phyloP scores from a whole-genome alignment of 306 rosid genomes.

The Acmispon strigosus region DNA sequence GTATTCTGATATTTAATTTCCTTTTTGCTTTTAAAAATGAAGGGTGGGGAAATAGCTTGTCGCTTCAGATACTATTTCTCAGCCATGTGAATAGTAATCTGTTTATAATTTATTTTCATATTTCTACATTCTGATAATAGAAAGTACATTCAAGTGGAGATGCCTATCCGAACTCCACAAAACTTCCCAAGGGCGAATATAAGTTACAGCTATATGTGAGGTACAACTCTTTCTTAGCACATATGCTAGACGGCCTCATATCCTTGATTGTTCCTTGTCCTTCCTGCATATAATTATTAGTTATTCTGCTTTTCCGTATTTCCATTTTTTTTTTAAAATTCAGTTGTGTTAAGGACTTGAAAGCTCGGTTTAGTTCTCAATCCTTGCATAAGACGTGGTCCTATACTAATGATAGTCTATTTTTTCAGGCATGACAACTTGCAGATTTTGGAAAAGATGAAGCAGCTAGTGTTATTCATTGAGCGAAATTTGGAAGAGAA shows the following conservation, averaged over 20 bases:
- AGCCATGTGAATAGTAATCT: background rate
- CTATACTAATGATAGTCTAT: constrained; percentile 12
- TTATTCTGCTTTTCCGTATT: constrained; percentile 8
- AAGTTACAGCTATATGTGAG: constrained; percentile 67
- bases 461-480: constrained; percentile 82
- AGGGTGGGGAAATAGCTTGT: background rate
- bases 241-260: constrained; percentile 17
- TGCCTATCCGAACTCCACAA: constrained; percentile 59
- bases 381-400: background rate
- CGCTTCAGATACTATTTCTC: constrained; percentile 12
- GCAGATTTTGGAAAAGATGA: constrained; percentile 83
- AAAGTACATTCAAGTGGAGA: constrained; percentile 81
- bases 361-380: constrained; percentile 3
- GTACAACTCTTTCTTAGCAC: constrained; percentile 34
- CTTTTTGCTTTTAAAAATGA: constrained; percentile 9
- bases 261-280: constrained; percentile 9
- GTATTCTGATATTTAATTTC: constrained; percentile 34
- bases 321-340: background rate
- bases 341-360: constrained; percentile 1
- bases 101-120: constrained; percentile 1
- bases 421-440: constrained; percentile 78
- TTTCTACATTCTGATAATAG: constrained; percentile 36
- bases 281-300: too few relatives aligned
- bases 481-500: constrained; percentile 82
- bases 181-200: constrained; percentile 95